Evolutionary conservation across 768 basidiomycete genomes (phyloP), one percentile per base, ranked within the genome.

Genomic region (Phylloporus arenicola): DNA sequence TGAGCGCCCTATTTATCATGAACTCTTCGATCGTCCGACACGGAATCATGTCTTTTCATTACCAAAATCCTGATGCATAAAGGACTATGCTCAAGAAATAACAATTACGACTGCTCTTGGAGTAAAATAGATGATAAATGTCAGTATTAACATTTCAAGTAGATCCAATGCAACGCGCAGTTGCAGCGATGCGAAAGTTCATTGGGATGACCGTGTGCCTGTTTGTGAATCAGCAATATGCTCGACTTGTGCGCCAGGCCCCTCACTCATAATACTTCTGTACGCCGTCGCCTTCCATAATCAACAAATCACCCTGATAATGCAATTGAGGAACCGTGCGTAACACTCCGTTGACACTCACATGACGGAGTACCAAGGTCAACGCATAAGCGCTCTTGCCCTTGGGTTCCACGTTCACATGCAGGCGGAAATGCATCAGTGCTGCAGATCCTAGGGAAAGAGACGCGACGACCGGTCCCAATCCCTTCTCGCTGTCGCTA

Each of bases 121-220:
- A 17, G 16, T 6, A n/a, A n/a, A 8, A 38, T 17, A 19, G 19
- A 38, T 17, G 9, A 33, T 14, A 4, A 16, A 19, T n/a, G 33
- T 10, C 19, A 34, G n/a, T 16, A 25, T 33, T 12, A 17, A n/a
- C 20, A 14, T 22, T 12, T 68, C 47, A 62, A 39, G 50, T 58
- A 47, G 68, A 61, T 51, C 70, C 69, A 57, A 90, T 89, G 50
- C 67, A 75, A 38, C 88, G 79, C 35, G 88, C 88, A 12, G 88
- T 90, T 3, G 88, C 88, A 25, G 86, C 87, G 55, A 90, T 86
- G 3, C 88, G 78, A 64, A 89, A 86, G 60, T 84, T 83, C 48
- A 75, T 73, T 10, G 88, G 88, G 50, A 84, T 64, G 6, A 90
- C 88, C 6, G 83, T 84, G 53, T 90, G 88, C 60, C 86, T 89